Conservation (phyloP, 495 filamentous ascomycete species). For the Aspergillus asperescens region DNA sequence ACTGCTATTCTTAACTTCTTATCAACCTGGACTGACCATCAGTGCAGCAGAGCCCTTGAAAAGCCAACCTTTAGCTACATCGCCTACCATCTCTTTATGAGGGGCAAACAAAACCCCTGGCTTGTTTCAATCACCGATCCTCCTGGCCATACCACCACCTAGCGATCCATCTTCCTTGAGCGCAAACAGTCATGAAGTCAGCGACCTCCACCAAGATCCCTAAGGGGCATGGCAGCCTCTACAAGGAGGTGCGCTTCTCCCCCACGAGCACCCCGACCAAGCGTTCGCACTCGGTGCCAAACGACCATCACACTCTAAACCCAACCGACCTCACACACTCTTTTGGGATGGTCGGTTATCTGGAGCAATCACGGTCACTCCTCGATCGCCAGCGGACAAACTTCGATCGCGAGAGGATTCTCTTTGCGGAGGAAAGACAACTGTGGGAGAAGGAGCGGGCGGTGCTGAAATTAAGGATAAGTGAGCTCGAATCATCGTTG, state of each 20-base stretch:
- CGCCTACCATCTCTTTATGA: constrained; percentile 9
- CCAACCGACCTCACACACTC: constrained; percentile 10
- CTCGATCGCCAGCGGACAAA: constrained; percentile 37
- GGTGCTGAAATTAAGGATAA: constrained; percentile 34
- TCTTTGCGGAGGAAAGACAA: constrained; percentile 38
- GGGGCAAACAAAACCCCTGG: constrained; percentile 8
- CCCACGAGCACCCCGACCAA: constrained; percentile 38
- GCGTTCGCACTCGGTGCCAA: constrained; percentile 38
- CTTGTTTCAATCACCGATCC: not conserved
- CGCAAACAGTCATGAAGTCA: constrained; percentile 33
- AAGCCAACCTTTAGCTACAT: not conserved
- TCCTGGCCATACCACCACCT: not conserved
- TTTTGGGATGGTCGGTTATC: constrained; percentile 23
- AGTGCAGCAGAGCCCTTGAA: not conserved
- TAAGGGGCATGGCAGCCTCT: constrained; percentile 38
- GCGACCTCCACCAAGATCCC: constrained; percentile 22
- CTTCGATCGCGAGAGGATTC: constrained; percentile 34
- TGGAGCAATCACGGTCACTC: constrained; percentile 39
- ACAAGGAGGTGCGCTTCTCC: constrained; percentile 48
- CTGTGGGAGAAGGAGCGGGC: constrained; percentile 41
- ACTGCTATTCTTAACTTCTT: not conserved
- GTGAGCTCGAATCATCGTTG: constrained; percentile 34
- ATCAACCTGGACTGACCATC: not conserved
- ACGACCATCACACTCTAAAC: constrained; percentile 25
- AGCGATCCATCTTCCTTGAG: no score